Percentiles rank a stretch among this genome's conserved stretches.
Conservation (phyloP, 257 asterid genomes). For the Nicotiana tomentosiformis region DNA sequence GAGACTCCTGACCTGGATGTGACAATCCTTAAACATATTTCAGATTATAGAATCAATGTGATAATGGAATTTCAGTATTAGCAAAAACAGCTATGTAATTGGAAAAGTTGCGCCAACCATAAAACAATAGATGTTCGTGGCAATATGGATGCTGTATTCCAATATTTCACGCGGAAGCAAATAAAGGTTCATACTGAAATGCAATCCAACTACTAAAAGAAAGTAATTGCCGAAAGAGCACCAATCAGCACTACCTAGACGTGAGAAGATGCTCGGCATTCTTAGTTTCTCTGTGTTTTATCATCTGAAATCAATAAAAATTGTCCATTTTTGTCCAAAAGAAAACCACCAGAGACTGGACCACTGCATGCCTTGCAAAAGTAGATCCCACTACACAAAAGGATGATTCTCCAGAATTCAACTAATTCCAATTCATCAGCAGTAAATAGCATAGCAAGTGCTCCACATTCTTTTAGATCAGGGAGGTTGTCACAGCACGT, state of each 20-base stretch:
- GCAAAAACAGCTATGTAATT: background rate
- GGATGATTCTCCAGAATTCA: background rate
- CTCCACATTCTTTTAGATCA: background rate
- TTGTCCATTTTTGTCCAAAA: background rate
- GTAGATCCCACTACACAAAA: background rate
- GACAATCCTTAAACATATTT: background rate
- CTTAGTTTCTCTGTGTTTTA: background rate
- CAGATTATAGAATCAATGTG: background rate
- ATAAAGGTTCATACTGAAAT: background rate
- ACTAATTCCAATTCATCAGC: background rate
- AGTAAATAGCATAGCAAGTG: background rate
- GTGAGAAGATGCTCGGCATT: background rate
- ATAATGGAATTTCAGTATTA: background rate
- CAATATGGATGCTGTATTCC: background rate
- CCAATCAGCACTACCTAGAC: background rate
- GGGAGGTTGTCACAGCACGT: background rate
- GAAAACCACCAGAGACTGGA: background rate
- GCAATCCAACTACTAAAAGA: background rate
- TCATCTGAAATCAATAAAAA: background rate
- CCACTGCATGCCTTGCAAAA: background rate
- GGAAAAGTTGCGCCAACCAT: background rate
- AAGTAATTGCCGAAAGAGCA: background rate
- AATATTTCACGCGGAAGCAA: background rate
- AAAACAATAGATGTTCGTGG: too few species aligned
- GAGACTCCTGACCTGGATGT: background rate